Conservation (phyloP, 805 yeast genomes). For the Millerozyma acaciae region DNA sequence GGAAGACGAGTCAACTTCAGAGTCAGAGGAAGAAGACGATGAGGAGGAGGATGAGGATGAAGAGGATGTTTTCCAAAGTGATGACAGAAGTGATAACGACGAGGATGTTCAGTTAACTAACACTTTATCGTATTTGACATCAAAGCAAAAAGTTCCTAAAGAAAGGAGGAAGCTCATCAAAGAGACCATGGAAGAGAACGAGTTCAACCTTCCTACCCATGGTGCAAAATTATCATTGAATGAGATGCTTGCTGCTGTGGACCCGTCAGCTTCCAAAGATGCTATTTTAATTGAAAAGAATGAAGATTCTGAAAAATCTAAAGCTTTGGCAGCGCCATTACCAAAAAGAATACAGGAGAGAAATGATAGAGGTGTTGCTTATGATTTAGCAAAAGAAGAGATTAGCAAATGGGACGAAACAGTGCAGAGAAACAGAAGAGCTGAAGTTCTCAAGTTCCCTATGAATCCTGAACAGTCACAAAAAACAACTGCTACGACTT, state of each 20-base stretch:
- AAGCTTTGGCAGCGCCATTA: conserved; percentile 71
- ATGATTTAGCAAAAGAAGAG: conserved; percentile 81
- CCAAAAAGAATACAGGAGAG: conserved; percentile 84
- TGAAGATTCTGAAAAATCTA: conserved; percentile 28
- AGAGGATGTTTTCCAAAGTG: conserved; percentile 27
- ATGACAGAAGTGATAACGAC: conserved; percentile 32
- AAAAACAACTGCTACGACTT: conserved; percentile 49
- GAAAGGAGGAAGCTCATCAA: conserved; percentile 48
- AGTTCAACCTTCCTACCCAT: conserved; percentile 60
- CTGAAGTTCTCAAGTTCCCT: conserved; percentile 83
- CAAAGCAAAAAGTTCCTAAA: conserved; percentile 30
- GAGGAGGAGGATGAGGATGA: conserved; percentile 22
- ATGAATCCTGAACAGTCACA: conserved; percentile 47
- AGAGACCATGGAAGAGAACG: conserved; percentile 61
- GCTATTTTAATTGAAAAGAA: conserved; percentile 48
- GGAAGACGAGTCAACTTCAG: conserved; percentile 22
- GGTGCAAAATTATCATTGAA: conserved; percentile 59
- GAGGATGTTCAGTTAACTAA: conserved; percentile 50
- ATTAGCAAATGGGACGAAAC: conserved; percentile 86
- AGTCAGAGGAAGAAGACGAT: conserved; percentile 17
- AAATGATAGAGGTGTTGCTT: conserved; percentile 85
- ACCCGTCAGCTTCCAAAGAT: conserved; percentile 43
- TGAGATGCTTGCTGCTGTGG: conserved; percentile 72
- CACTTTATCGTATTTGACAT: conserved; percentile 42
- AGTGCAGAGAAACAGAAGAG: conserved; percentile 71